Percentiles rank a stretch among this genome's conserved stretches.
phyloP scores from a whole-genome alignment of 2,329 filamentous ascomycete genomes.

The Alternaria gansuensis region DNA sequence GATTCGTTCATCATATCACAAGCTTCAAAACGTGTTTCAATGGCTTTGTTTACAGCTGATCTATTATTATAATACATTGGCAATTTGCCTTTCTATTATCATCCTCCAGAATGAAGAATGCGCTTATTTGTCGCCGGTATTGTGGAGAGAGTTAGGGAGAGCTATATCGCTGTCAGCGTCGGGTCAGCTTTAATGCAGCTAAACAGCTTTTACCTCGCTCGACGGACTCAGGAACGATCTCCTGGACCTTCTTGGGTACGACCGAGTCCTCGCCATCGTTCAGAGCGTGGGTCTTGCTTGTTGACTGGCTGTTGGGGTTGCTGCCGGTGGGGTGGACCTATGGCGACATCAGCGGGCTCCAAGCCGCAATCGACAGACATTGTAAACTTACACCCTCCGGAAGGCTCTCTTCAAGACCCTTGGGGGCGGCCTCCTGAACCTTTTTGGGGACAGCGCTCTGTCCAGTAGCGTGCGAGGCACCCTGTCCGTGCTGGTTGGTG shows the following conservation, averaged over 20 bases:
- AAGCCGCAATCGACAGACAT: not conserved
- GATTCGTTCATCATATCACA: not conserved
- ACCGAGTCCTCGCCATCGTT: constrained; percentile 50
- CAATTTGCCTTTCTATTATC: not conserved
- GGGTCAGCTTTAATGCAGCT: not conserved
- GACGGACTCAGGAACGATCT: constrained; percentile 56
- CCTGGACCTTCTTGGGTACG: constrained; percentile 57
- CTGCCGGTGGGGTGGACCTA: constrained; percentile 52
- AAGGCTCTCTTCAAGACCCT: constrained; percentile 52
- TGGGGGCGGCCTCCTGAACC: constrained; percentile 52
- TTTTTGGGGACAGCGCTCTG: constrained; percentile 53
- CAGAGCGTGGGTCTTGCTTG: constrained; percentile 52
- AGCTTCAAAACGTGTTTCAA: not conserved
- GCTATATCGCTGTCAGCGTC: constrained; percentile 6
- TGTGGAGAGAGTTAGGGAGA: constrained; percentile 57
- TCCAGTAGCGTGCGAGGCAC: constrained; percentile 54
- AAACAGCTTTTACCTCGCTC: constrained; percentile 44
- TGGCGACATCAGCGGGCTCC: constrained; percentile 4
- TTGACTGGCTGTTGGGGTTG: constrained; percentile 47
- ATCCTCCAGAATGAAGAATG: not conserved
- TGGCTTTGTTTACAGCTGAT: not conserved
- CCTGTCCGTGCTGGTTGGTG: constrained; percentile 52
- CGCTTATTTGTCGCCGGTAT: constrained; percentile 47
- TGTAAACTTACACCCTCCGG: constrained; percentile 46
- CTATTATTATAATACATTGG: not conserved